Conservation (phyloP, 768 basidiomycete genomes). For the Porpolomopsis calyptriformis region DNA sequence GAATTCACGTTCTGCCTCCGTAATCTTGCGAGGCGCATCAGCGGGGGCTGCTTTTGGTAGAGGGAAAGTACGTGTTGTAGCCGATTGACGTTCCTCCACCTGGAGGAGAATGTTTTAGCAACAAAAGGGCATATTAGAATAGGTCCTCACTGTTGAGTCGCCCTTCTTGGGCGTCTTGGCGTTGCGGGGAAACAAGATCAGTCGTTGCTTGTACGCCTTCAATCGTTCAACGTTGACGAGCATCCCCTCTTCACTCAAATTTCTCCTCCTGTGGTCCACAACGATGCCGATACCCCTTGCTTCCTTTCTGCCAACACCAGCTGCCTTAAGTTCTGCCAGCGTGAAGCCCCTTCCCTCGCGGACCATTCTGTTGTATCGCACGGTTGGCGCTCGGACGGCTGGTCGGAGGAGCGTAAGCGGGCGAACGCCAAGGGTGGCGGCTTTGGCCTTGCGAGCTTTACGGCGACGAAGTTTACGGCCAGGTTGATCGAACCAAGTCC, state of each 20-base stretch:
- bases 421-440: conserved; percentile 82
- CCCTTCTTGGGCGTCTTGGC: conserved; percentile 92
- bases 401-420: conserved; percentile 89
- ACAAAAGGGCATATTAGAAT: conserved; percentile 7
- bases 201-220: conserved; percentile 81
- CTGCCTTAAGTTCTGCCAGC: conserved; percentile 87
- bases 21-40: conserved; percentile 90
- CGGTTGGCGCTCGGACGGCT: conserved; percentile 90
- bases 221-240: conserved; percentile 89
- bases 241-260: conserved; percentile 95
- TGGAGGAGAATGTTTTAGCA: conserved; percentile 20
- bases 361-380: conserved; percentile 96
- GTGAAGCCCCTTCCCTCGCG: conserved; percentile 98
- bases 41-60: conserved; percentile 57
- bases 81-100: conserved; percentile 74
- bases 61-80: conserved; percentile 61
- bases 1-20: conserved; percentile 80
- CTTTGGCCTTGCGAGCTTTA: conserved; percentile 84
- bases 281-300: conserved; percentile 88
- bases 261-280: conserved; percentile 95
- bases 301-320: conserved; percentile 88
- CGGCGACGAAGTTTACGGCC: conserved; percentile 95
- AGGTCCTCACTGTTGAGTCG: conserved; percentile 68
- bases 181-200: conserved; percentile 97
- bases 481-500: conserved; percentile 99